Evolutionary conservation across 306 rosid genomes (phyloP).

Genomic region (Nissolia schottii): DNA sequence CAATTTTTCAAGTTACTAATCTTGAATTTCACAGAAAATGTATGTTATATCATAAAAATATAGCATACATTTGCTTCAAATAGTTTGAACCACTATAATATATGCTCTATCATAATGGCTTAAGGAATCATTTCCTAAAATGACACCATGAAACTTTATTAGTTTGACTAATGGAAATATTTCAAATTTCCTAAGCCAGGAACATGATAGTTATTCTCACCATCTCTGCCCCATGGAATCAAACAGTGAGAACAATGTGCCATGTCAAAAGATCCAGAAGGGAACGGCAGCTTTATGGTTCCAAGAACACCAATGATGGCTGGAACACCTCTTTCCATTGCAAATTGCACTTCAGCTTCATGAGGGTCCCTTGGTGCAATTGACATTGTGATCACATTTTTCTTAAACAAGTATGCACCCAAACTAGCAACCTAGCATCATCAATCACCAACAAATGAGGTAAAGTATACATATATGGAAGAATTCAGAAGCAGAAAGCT

Average conservation of each 20-base stretch:
- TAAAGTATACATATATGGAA: not conserved
- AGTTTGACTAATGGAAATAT: not conserved
- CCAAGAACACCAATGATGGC: conserved; percentile 81
- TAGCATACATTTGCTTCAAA: too few relatives aligned
- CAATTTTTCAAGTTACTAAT: not conserved
- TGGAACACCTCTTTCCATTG: conserved; percentile 87
- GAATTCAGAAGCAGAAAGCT: conserved; percentile 1
- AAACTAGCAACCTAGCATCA: conserved; percentile 73
- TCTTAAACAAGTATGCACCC: conserved; percentile 72
- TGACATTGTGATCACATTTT: conserved; percentile 64
- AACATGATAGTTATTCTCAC: conserved; percentile 35
- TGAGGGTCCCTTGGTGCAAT: conserved; percentile 82
- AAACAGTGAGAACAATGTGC: conserved; percentile 86
- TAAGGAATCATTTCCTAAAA: not conserved
- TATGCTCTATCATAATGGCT: not conserved
- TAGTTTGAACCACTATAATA: not conserved
- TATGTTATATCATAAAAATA: too few relatives aligned
- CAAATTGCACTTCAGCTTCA: conserved; percentile 88
- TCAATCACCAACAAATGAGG: conserved; percentile 21
- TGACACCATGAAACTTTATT: not conserved
- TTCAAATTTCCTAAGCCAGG: not conserved
- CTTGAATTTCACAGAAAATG: not conserved
- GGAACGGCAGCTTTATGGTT: conserved; percentile 72
- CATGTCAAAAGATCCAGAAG: conserved; percentile 83
- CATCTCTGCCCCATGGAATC: conserved; percentile 73